Conservation (phyloP, 345 rosid genomes). For the Bruguiera sexangula region DNA sequence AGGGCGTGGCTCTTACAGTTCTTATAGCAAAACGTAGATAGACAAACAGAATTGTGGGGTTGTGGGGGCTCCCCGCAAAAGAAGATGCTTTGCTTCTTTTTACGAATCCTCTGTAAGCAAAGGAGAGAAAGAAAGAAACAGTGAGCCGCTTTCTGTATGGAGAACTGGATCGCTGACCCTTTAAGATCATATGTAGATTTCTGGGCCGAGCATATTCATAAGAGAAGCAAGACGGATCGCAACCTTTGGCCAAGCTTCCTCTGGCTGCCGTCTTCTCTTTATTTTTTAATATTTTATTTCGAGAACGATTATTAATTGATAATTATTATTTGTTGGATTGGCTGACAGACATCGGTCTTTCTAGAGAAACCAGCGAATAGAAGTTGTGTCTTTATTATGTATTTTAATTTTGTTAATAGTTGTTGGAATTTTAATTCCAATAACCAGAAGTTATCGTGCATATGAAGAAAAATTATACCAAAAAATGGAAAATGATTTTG, state of each 20-base stretch:
- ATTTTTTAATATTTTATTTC: no score
- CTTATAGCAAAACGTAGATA: background rate
- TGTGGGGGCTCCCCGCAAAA: background rate
- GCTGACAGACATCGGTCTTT: background rate
- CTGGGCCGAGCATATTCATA: no score
- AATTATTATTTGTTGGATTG: background rate
- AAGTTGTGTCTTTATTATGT: no score
- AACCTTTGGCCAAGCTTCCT: background rate
- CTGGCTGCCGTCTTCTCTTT: no score
- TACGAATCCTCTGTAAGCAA: background rate
- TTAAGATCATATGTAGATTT: no score
- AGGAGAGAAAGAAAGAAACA: background rate
- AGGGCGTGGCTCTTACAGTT: conserved; percentile 10
- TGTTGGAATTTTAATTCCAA: no score
- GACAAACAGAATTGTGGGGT: background rate
- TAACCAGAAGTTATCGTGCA: no score
- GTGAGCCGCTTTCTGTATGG: no score
- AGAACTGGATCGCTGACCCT: no score
- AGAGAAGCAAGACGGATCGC: background rate
- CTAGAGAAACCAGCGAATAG: background rate
- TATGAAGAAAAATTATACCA: no score
- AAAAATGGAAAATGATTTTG: no score
- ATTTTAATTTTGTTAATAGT: no score
- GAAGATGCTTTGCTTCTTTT: conserved; percentile 20
- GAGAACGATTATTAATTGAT: background rate